Percentiles rank a stretch among this genome's conserved stretches.
These are phyloP conservation scores for Pythium biforme DNA, from an alignment of 352 stramenopile genomes.

Conservation along the genomic window DNA sequence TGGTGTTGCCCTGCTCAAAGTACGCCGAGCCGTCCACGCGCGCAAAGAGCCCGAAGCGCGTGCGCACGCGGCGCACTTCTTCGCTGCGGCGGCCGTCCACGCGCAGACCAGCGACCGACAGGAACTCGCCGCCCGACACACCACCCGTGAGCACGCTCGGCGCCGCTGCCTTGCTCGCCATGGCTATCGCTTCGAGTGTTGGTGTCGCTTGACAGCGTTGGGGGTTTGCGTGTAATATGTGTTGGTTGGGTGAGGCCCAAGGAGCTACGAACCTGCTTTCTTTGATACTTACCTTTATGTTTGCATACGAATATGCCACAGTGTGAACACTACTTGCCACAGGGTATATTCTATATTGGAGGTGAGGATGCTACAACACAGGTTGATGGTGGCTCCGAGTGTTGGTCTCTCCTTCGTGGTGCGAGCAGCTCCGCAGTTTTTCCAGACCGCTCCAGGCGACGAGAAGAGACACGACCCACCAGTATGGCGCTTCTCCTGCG, in stretches of 20 bases:
- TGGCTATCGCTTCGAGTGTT: conserved; percentile 15
- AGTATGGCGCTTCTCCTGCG: conserved; percentile 12
- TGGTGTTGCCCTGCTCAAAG: conserved; percentile 89
- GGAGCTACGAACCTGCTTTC: conserved; percentile 1
- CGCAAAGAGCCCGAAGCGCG: conserved; percentile 81
- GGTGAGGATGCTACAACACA: neutral
- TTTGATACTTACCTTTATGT: neutral
- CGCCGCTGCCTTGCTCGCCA: conserved; percentile 63
- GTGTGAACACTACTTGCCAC: neutral
- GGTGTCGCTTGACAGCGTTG: neutral
- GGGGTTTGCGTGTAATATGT: too few species aligned
- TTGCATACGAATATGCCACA: neutral
- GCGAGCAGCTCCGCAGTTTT: neutral
- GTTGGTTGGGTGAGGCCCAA: conserved; percentile 3
- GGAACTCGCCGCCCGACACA: conserved; percentile 65
- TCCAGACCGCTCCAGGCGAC: neutral
- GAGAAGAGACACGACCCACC: neutral
- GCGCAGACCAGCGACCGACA: conserved; percentile 81
- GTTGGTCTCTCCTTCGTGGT: conserved; percentile 15
- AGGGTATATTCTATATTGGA: neutral
- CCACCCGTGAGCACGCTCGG: conserved; percentile 54
- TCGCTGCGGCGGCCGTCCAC: conserved; percentile 81
- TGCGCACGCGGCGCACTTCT: conserved; percentile 82
- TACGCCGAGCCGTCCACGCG: conserved; percentile 87
- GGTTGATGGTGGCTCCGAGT: neutral